Base-by-base conservation (phyloP, 2,329 filamentous ascomycete genomes). In the Dothistroma septosporum region DNA sequence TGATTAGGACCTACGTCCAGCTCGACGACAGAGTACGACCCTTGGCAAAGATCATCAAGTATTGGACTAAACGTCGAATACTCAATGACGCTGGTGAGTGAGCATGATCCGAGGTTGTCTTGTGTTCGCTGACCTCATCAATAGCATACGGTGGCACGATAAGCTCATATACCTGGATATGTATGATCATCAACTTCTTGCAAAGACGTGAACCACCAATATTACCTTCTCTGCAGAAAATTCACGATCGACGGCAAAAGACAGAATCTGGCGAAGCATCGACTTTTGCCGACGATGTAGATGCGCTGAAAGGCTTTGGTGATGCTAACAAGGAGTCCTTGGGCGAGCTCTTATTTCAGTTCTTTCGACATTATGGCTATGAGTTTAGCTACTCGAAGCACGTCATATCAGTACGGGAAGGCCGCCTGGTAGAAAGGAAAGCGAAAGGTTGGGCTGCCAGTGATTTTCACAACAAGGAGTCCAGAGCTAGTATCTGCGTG, bases 141-240 rank as follows among this genome's bases (percentile, higher is more conserved):
- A 35, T 73, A 95, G 94, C 90, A 61, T 91, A 92, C 73, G 92
- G 94, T 64, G 92, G 91, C 60, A 99, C 94, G 7, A 82, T 99
- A 62, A 97, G 93, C 76, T 99, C 94, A 19, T 99, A 99, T 74
- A 97, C 94, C 22, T 99, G 94, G 94, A 97, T 97, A 73, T 99
- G 94, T 76, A 86, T 99, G 82, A 96, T 97, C 67, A 89, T 99
- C 73, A 95, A 92, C 68, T 99, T 97, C 72, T 83, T 99, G 28
- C 94, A 99, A 76, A 89, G 91, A 55, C 87, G 92, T 69, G 83
- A 88, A 61, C 90, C 91, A 16, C 90, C 93, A 0, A 85, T 99
- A 58, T 77, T 99, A 22, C 94, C 94, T 4, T 86, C 90, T 16
- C 81, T 99, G 35, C 94, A 97, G 73, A 87, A 92, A 71, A 82